Evolutionary conservation across 2,329 filamentous ascomycete species (phyloP), one percentile per base, ranked within the genome.

Genomic region (Penicillium sumatraense): DNA sequence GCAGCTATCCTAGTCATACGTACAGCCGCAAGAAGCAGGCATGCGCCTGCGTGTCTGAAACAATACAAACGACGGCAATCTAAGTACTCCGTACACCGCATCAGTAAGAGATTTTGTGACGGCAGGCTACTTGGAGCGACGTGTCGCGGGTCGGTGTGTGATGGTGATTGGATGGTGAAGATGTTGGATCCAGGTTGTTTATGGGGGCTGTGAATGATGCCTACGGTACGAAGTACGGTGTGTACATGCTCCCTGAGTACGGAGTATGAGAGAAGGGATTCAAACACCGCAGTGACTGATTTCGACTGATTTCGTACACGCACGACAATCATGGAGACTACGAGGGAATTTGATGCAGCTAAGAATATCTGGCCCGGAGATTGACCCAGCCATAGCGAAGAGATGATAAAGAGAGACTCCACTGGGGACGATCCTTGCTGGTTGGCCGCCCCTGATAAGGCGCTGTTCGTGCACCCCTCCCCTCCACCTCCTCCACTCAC

Each of bases 351-450:
- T 42, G 26, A 35, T 51, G 53, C 41, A 56, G 50, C 50, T 49
- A 38, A 51, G 41, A 36, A 45, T 49, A 40, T 33, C 47, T 47
- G 54, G 46, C 35, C 23, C 54, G 27, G 23, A 40, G 23, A 14
- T 23, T 21, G 20, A 44, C 23, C 41, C 41, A 44, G 41, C 23
- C 14, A 21, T 16, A 24, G 20, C 14, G 23, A 18, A 42, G 45
- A 44, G 14, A 20, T 44, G 23, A 31, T n/a, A 24, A 16, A 44
- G 46, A 36, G 35, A 26, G 46, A 41, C 56, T 51, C 53, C 53
- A 49, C 53, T 46, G 11, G 31, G 36, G 53, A 51, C 51, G 58
- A 61, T 61, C 58, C 48, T 49, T 56, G 54, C 54, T 59, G 51
- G 55, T 46, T 45, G 49, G 35, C 16, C 41, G 18, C 52, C 54